These are phyloP conservation scores for Mrakia blollopis DNA, from an alignment of 768 basidiomycete genomes.

Conservation along the genomic window DNA sequence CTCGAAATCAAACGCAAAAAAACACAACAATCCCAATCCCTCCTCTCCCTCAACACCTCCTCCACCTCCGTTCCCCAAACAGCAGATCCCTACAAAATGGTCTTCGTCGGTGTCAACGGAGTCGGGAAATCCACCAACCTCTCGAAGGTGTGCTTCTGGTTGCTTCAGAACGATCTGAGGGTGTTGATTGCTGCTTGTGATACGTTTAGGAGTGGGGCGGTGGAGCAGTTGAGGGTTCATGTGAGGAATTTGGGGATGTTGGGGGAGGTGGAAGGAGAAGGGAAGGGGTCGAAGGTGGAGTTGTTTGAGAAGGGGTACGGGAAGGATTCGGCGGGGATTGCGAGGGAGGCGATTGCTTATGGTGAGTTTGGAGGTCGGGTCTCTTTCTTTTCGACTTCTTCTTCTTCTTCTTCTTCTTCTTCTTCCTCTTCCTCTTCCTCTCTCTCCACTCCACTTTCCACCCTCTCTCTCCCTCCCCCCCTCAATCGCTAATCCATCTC, in stretches of 20 bases:
- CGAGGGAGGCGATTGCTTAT: constrained; percentile 85
- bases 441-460: constrained; percentile 6
- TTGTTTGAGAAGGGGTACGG: constrained; percentile 95
- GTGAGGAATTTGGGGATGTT: constrained; percentile 89
- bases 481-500: neutral
- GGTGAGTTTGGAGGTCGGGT: constrained; percentile 51
- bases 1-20: constrained; percentile 73
- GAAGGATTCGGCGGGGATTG: constrained; percentile 97
- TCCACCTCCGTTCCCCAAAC: constrained; percentile 53
- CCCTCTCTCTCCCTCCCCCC: neutral
- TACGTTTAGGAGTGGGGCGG: constrained; percentile 96
- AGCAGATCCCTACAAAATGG: constrained; percentile 75
- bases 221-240: constrained; percentile 95
- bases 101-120: constrained; percentile 97
- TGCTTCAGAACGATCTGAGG: constrained; percentile 86
- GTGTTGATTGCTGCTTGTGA: constrained; percentile 98
- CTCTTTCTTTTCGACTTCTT: too few species aligned
- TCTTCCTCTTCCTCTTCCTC: neutral
- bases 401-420: neutral
- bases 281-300: constrained; percentile 59
- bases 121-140: constrained; percentile 98
- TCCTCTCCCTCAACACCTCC: constrained; percentile 50
- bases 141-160: constrained; percentile 98
- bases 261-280: constrained; percentile 55
- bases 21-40: constrained; percentile 50